phyloP scores from a whole-genome alignment of 495 filamentous ascomycete genomes.

The Diplogelasinospora grovesii region DNA sequence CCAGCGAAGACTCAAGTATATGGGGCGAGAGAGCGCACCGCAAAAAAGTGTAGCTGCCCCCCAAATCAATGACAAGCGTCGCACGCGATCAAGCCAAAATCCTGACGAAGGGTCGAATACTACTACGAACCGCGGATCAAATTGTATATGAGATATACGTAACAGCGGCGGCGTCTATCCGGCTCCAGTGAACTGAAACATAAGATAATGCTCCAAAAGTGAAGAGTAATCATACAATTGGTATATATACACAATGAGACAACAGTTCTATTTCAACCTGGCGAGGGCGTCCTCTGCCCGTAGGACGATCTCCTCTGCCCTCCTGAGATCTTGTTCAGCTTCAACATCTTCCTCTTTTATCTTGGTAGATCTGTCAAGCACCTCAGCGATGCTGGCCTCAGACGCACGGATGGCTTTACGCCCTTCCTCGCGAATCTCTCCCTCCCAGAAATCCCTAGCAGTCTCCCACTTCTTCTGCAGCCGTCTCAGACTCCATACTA shows the following conservation, averaged over 20 bases:
- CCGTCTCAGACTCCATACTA: conserved; percentile 63
- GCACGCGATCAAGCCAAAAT: too few species aligned
- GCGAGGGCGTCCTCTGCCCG: conserved; percentile 35
- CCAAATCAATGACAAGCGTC: too few species aligned
- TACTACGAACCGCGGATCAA: too few species aligned
- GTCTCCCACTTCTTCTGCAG: conserved; percentile 77
- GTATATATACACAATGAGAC: neutral
- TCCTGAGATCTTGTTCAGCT: conserved; percentile 35
- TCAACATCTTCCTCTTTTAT: conserved; percentile 20
- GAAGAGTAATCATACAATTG: too few species aligned
- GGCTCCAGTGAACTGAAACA: too few species aligned
- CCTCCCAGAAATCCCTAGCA: conserved; percentile 65
- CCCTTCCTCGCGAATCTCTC: conserved; percentile 72
- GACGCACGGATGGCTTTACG: conserved; percentile 61
- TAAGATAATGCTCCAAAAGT: too few species aligned
- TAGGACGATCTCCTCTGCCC: conserved; percentile 50
- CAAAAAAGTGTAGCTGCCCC: too few species aligned
- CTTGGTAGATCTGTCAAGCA: conserved; percentile 44
- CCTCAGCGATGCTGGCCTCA: conserved; percentile 55
- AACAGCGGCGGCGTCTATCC: too few species aligned
- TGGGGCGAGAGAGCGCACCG: too few species aligned
- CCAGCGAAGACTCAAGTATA: too few species aligned
- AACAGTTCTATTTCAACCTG: conserved; percentile 5
- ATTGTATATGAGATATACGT: too few species aligned
- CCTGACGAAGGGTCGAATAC: too few species aligned